Conservation (phyloP, 164 flowering plant species). For the Annona squamosa region DNA sequence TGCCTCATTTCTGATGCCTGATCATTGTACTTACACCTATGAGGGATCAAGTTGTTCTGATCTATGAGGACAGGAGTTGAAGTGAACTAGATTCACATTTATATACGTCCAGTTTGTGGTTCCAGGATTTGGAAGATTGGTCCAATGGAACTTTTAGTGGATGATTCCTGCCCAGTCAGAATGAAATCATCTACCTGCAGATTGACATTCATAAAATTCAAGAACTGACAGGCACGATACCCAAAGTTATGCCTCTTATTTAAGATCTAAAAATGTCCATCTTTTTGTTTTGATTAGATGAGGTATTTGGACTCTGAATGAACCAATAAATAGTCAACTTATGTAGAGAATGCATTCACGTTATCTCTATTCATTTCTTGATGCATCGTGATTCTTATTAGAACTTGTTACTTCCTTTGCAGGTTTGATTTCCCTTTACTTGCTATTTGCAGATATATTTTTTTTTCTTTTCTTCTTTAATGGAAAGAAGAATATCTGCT, state of each 20-base stretch:
- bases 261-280: no score
- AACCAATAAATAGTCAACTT: not conserved
- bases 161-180: not conserved
- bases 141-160: not conserved
- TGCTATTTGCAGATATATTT: not conserved
- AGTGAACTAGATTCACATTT: no score
- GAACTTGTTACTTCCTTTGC: not conserved
- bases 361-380: not conserved
- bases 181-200: not conserved
- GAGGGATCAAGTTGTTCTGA: not conserved
- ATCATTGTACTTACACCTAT: no score
- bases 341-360: not conserved
- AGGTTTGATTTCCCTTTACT: not conserved
- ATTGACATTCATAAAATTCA: not conserved
- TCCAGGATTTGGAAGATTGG: not conserved
- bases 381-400: not conserved
- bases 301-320: not conserved
- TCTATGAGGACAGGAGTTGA: not conserved
- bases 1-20: no score
- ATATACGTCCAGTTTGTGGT: not conserved
- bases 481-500: not conserved
- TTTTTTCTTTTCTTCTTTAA: no score
- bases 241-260: no score
- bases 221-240: not conserved
- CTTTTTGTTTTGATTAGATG: not conserved